Percentiles rank a stretch among this genome's conserved stretches.
Evolutionary conservation across 1,139 yeast genomes (phyloP).

Genomic region (Hansenula sp.): DNA sequence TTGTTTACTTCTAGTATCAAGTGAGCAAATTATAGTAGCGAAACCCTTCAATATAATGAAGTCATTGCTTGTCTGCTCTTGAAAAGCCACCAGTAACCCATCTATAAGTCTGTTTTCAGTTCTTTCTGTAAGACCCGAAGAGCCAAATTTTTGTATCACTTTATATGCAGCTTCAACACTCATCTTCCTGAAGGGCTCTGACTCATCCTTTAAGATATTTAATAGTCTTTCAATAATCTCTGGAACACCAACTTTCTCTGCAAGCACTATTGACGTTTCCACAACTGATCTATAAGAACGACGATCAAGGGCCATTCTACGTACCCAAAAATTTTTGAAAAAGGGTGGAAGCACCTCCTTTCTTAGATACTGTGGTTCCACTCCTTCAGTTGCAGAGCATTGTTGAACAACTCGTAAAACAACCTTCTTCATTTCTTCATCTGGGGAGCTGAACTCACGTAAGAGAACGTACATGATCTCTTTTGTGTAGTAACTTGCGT

Average conservation of each 20-base stretch:
- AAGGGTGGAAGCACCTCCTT: conserved; percentile 58
- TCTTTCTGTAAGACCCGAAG: conserved; percentile 49
- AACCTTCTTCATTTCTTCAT: conserved; percentile 82
- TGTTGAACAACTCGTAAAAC: conserved; percentile 61
- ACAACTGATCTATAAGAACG: conserved; percentile 57
- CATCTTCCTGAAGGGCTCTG: conserved; percentile 78
- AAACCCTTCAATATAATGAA: conserved; percentile 57
- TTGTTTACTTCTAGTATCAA: conserved; percentile 69
- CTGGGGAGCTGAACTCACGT: conserved; percentile 77
- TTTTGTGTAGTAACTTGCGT: conserved; percentile 71
- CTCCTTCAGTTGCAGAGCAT: conserved; percentile 48
- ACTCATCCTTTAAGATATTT: conserved; percentile 67
- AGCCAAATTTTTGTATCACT: conserved; percentile 41
- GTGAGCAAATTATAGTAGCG: conserved; percentile 58
- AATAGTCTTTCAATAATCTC: conserved; percentile 57
- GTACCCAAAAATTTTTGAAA: conserved; percentile 72
- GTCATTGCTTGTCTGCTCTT: conserved; percentile 63
- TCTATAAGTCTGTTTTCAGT: conserved; percentile 71
- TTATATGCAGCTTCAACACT: conserved; percentile 64
- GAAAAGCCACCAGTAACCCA: conserved; percentile 80
- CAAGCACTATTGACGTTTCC: conserved; percentile 66
- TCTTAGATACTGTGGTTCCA: conserved; percentile 40
- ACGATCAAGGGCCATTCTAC: conserved; percentile 59
- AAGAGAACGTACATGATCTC: conserved; percentile 65
- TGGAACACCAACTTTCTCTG: conserved; percentile 64